Evolutionary conservation across 1,284 basidiomycete genomes (phyloP).

Genomic region (Coniferiporia weirii): DNA sequence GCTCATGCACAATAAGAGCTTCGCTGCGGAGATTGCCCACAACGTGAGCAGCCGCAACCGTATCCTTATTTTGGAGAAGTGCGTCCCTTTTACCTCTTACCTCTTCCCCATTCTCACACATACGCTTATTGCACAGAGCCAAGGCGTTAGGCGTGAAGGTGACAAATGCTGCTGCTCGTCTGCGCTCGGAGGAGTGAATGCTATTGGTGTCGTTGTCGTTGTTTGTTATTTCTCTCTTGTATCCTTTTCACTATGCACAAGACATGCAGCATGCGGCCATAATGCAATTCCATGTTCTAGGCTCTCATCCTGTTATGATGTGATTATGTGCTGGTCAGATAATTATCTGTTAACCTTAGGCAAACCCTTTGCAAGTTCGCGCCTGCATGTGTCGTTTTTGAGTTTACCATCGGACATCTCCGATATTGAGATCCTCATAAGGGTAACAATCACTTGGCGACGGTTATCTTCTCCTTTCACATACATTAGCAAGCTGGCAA

Average conservation of each 20-base stretch:
- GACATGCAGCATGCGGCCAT: constrained; percentile 9
- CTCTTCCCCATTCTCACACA: constrained; percentile 4
- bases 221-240: constrained; percentile 8
- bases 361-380: no score
- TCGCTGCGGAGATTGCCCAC: constrained; percentile 96
- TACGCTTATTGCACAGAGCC: constrained; percentile 48
- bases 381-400: no score
- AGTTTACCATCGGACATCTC: background rate
- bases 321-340: background rate
- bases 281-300: constrained; percentile 7
- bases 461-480: background rate
- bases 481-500: background rate
- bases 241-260: constrained; percentile 11
- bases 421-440: background rate
- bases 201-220: constrained; percentile 3
- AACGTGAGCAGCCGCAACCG: constrained; percentile 97
- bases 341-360: background rate
- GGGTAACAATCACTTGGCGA: background rate
- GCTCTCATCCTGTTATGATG: background rate
- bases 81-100: constrained; percentile 21
- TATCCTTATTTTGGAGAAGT: constrained; percentile 87
- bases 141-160: constrained; percentile 90
- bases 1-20: constrained; percentile 97
- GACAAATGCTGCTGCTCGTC: constrained; percentile 91
- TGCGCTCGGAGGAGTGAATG: constrained; percentile 91